Evolutionary conservation across 768 basidiomycete species (phyloP), one percentile per base, ranked within the genome.

Genomic region (Amanita muscaria): DNA sequence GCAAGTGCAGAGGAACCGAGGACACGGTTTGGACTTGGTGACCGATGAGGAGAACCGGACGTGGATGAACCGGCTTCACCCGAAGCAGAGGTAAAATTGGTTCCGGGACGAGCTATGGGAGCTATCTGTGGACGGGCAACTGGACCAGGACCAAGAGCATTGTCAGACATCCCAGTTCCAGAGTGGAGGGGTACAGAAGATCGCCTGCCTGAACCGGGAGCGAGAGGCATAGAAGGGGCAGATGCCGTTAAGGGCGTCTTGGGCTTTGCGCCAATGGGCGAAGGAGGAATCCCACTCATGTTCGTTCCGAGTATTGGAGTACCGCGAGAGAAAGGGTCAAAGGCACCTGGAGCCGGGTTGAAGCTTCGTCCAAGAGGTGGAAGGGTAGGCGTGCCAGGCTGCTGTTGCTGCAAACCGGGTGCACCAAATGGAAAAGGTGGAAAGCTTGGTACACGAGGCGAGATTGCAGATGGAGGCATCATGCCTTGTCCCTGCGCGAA

Each of bases 1-100:
- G 79, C 76, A 15, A 88, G 70, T 15, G 87, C 86, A 4, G 82
- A 82, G 11, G 86, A 88, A 10, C 87, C 87, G 5, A 88, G 67
- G 27, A 80, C 64, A 31, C 79, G 78, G 56, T 87, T 88, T 2
- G 74, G 73, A 51, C 72, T 74, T 5, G 73, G 71, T 19, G 69
- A 70, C 10, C 72, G 62, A 25, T 64, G 66, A 12, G 73, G 72
- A 1, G 83, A 85, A 3, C 77, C 79, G 9, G 80, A 79, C 2
- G 76, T 77, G 1, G 82, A 79, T 6, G 73, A 77, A 8, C 73
- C 69, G 1, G 70, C 71, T 12, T 79, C 77, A 4, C 70, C 72
- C 15, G 59, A 60, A 16, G 51, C 48, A 29, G 51, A 44, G 58
- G 64, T 46, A 49, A 56, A 48, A 30, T 49, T 42, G 51, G 64